phyloP scores from a whole-genome alignment of 75 land plant genomes.

The Ceratopteris richardii region DNA sequence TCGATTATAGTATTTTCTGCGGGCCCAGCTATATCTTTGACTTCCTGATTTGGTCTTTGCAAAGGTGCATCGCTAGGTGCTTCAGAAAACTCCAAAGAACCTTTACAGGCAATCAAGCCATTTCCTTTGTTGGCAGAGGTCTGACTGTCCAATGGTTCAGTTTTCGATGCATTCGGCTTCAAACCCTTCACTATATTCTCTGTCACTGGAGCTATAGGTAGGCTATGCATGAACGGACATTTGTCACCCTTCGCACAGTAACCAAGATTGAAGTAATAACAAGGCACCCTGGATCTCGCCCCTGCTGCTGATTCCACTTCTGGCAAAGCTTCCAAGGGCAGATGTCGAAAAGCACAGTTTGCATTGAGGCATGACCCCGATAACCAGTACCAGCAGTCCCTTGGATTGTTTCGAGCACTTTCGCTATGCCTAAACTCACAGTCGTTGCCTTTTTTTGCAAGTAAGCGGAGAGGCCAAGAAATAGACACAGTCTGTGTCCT shows the following conservation, averaged over 20 bases:
- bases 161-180: background rate
- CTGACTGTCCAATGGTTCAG: background rate
- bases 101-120: background rate
- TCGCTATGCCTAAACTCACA: slow-evolving; percentile 91
- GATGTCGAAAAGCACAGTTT: slow-evolving; percentile 70
- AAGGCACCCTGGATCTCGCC: slow-evolving; percentile 47
- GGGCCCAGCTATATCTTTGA: too few relatives aligned
- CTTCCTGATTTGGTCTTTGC: too few relatives aligned
- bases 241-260: slow-evolving; percentile 76
- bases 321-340: slow-evolving; percentile 57
- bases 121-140: slow-evolving; percentile 1
- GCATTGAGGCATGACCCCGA: slow-evolving; percentile 59
- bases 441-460: slow-evolving; percentile 56
- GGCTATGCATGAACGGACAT: slow-evolving; percentile 71
- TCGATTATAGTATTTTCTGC: background rate
- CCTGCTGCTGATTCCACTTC: slow-evolving; percentile 17
- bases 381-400: slow-evolving; percentile 90
- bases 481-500: too few relatives aligned
- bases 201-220: slow-evolving; percentile 10
- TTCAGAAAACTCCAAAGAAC: background rate
- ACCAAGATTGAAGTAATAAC: slow-evolving; percentile 58
- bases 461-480: too few relatives aligned
- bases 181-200: background rate
- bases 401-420: slow-evolving; percentile 66
- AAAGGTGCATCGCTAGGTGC: too few relatives aligned